These are phyloP conservation scores for Moesziomyces parantarcticus DNA, from an alignment of 1,284 basidiomycete species.

Conservation along the genomic window DNA sequence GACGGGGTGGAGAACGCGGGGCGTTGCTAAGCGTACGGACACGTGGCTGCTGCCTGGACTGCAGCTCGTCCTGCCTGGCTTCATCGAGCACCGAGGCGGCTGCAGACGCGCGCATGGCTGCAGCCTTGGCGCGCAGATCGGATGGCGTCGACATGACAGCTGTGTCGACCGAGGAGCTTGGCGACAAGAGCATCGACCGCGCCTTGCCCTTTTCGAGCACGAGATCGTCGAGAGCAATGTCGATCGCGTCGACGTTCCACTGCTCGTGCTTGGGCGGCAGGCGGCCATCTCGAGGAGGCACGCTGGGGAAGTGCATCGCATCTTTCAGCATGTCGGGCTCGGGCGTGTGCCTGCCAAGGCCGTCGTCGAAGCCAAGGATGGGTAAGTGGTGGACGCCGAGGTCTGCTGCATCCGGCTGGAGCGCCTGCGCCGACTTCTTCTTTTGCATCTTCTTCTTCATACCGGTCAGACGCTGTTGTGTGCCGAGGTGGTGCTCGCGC, in stretches of 20 bases:
- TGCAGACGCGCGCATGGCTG: constrained; percentile 2
- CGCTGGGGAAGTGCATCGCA: constrained; percentile 24
- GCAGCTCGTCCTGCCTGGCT: constrained; percentile 18
- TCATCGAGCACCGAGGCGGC: constrained; percentile 38
- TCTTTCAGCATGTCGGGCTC: constrained; percentile 16
- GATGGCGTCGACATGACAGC: neutral
- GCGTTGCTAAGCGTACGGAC: constrained; percentile 15
- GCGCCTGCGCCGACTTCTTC: constrained; percentile 5
- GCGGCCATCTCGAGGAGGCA: constrained; percentile 15
- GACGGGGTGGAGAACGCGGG: constrained; percentile 1
- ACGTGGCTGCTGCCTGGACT: neutral
- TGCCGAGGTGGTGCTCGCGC: constrained; percentile 15
- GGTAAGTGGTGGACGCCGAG: constrained; percentile 25
- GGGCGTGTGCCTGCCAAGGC: constrained; percentile 3
- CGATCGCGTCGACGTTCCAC: constrained; percentile 45
- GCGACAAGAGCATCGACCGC: neutral
- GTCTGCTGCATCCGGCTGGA: constrained; percentile 5
- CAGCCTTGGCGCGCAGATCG: neutral
- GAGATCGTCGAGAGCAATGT: constrained; percentile 40
- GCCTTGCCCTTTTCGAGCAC: constrained; percentile 25
- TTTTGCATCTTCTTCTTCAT: constrained; percentile 45
- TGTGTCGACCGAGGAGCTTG: neutral
- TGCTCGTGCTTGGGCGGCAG: constrained; percentile 13
- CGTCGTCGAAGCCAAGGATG: constrained; percentile 29
- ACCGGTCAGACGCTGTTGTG: constrained; percentile 27